Base-by-base conservation (phyloP, 2,329 filamentous ascomycete species). In the Seiridium unicorne region DNA sequence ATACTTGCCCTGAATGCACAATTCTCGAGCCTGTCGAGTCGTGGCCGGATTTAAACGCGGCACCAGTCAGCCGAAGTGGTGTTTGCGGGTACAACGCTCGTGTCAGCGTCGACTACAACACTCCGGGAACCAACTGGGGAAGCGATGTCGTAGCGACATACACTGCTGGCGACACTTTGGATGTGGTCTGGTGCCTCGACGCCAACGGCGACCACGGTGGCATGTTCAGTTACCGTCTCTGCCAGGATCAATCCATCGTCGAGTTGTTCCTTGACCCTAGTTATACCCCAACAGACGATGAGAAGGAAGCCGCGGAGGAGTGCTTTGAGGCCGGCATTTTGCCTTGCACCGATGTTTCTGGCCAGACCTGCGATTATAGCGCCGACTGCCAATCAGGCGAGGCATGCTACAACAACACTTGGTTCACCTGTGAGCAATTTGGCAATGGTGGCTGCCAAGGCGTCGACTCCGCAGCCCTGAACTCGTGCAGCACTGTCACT, bases 131-230 rank as follows among this genome's bases (percentile, higher is more conserved):
- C 3, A 68, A 73, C 66, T 84, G 80, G 81, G 81, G 81, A 31
- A 72, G 68, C 8, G 57, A 70, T 0, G 69, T 75, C 0, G 78
- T 83, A 0, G 75, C 68, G 2, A 80, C 75, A 1, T 84, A 83
- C 68, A 68, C 69, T 0, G 70, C 77, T 0, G 82, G 81, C 0
- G 71, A 83, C 8, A 68, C 75, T 0, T 69, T 84, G 32, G 77
- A 81, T 32, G 81, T 84, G 0, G 72, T 82, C 66, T 84, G 82
- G 82, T 84, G 82, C 57, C 76, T 84, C 18, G 82, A 85, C 64
- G 71, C 83, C 69, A 84, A 84, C 63, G 82, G 82, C 0, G 81
- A 84, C 63, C 82, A 84, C 62, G 81, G 81, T 34, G 82, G 81
- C 68, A 84, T 84, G 81, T 84, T 83, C 69, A 76, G 70, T 64